Evolutionary conservation across 306 rosid genomes (phyloP), one percentile per base, ranked within the genome.

Genomic region (Pyrus bretschneideri): DNA sequence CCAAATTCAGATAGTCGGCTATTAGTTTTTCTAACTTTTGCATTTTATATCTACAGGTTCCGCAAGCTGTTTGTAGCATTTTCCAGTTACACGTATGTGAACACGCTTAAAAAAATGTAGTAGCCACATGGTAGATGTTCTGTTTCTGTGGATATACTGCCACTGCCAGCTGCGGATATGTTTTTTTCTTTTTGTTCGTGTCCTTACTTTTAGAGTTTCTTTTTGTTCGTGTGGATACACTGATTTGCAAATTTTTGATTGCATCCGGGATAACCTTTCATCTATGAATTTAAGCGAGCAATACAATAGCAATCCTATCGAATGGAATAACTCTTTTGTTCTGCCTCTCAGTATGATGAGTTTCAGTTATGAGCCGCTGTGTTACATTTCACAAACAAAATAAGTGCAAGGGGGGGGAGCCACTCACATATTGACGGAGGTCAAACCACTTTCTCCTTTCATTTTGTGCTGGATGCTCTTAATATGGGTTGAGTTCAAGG

Each of bases 1-100:
- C 69, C 65, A 14, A 14, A 42, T 60, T 42, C 46, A 40, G 64
- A 76, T 70, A 12, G 33, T 18, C 45, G 27, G 19, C 46, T 70
- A 2, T 21, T 11, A 7, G 29, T 69, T 27, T 21, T 45, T 27
- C 8, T 10, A 19, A 21, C 5, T 11, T 67, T 67, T 55, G 10
- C 4, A 4, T n/a, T 35, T 72, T n/a, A 38, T 72, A 21, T 81
- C 61, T 82, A 87, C 88, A 94, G 98, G 98, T 94, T 90, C 69
- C 91, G 93, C 83, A 94, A 90, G 83, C 91, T 86, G 75, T 94
- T 94, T 74, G 93, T 94, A 4, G 74, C 87, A 35, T 82, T 90
- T 83, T 94, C 98, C 21, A 94, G 98, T 81, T 94, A 90, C 75
- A 90, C 96, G 12, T 91, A 91, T 63, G 86, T 89, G 85, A 91